Evolutionary conservation across 2,329 filamentous ascomycete species (phyloP).

Genomic region (Chrysoporthe puriensis): DNA sequence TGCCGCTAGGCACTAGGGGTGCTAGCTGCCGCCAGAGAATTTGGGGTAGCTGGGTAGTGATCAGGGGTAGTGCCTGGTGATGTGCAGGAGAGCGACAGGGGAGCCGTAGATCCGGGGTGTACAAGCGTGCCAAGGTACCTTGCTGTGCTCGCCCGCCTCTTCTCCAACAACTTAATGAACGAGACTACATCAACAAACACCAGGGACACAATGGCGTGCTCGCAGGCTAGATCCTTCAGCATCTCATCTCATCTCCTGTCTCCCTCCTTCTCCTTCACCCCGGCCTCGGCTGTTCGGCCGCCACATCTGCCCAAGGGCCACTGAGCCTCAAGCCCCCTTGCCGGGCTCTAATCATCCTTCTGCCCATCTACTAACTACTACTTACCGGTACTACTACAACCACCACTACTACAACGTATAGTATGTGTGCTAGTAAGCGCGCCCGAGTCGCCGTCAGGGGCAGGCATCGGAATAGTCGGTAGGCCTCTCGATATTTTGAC

Average conservation of each 20-base stretch:
- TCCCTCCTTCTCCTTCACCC: background rate
- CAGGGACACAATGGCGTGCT: conserved; percentile 2
- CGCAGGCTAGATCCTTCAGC: background rate
- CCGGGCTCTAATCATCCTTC: background rate
- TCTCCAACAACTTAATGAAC: background rate
- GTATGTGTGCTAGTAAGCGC: too few species aligned
- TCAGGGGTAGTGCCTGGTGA: conserved; percentile 1
- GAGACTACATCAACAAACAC: background rate
- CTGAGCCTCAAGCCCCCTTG: background rate
- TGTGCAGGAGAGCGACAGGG: background rate
- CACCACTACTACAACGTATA: too few species aligned
- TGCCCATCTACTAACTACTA: background rate
- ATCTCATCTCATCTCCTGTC: conserved; percentile 6
- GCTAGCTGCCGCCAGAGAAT: background rate
- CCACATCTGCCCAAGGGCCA: background rate
- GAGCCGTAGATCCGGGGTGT: background rate
- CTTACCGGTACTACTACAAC: background rate
- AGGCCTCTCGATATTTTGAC: too few species aligned
- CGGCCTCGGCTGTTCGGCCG: conserved; percentile 1
- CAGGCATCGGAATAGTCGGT: too few species aligned
- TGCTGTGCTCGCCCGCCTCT: background rate
- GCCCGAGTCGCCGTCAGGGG: too few species aligned
- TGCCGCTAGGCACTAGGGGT: background rate
- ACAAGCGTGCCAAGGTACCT: background rate
- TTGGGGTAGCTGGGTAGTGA: conserved; percentile 1